phyloP scores from a whole-genome alignment of 495 filamentous ascomycete species.

The Talaromyces wortmannii region DNA sequence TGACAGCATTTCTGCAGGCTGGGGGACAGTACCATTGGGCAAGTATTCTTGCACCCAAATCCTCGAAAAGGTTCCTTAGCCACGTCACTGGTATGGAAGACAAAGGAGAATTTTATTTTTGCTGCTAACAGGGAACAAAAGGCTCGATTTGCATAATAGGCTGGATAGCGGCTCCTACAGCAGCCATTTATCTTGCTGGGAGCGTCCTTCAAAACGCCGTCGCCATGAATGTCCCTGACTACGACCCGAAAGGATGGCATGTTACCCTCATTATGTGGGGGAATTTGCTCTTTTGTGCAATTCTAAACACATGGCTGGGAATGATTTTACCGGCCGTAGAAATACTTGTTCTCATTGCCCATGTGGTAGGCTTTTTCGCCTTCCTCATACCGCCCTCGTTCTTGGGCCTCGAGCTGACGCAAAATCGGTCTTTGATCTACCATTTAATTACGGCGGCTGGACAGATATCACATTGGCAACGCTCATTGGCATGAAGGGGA shows the following conservation, averaged over 20 bases:
- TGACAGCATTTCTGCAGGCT: no score
- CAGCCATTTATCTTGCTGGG: not conserved
- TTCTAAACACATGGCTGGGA: slow-evolving; percentile 20
- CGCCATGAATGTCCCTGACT: slow-evolving; percentile 2
- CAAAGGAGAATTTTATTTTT: not conserved
- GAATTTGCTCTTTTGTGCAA: slow-evolving; percentile 3
- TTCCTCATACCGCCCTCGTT: slow-evolving; percentile 14
- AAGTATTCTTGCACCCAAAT: slow-evolving; percentile 28
- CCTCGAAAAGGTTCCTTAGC: slow-evolving; percentile 28
- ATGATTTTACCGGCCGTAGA: not conserved
- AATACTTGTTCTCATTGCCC: slow-evolving; percentile 20
- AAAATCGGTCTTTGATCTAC: slow-evolving; percentile 12
- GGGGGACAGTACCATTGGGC: slow-evolving; percentile 40
- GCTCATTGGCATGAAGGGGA: slow-evolving; percentile 20
- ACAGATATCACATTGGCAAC: slow-evolving; percentile 18
- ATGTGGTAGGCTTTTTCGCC: slow-evolving; percentile 26
- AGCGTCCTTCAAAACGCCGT: not conserved
- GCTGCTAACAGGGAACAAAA: no score
- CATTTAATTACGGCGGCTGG: slow-evolving; percentile 26
- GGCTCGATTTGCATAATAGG: not conserved
- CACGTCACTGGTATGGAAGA: slow-evolving; percentile 23
- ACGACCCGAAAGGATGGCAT: slow-evolving; percentile 12
- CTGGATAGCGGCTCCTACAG: not conserved
- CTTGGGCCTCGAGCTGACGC: slow-evolving; percentile 8
- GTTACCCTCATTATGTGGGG: slow-evolving; percentile 11